Evolutionary conservation across 176 grass and related monocot species (phyloP).

Genomic region (Triticum dicoccoides): DNA sequence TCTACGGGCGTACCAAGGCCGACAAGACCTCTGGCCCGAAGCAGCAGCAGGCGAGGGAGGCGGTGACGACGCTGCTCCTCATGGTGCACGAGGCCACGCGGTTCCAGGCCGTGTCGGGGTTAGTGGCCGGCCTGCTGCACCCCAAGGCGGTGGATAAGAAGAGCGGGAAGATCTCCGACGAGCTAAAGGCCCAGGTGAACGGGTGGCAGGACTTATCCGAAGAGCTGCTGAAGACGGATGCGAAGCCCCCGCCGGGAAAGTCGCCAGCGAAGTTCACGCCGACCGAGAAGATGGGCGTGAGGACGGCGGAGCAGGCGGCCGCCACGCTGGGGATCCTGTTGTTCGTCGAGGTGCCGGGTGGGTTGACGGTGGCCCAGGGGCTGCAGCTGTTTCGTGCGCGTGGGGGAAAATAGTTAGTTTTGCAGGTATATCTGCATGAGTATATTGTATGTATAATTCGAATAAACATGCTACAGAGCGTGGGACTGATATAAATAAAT

Average conservation of each 20-base stretch:
- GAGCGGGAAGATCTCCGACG: not conserved
- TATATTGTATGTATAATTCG: no score
- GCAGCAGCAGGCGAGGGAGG: not conserved
- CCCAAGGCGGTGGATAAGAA: not conserved
- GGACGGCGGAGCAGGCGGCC: not conserved
- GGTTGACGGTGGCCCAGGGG: not conserved
- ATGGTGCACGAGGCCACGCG: not conserved
- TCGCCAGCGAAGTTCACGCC: not conserved
- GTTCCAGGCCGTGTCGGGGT: not conserved
- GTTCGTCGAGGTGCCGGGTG: not conserved
- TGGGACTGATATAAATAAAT: no score
- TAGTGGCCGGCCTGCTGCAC: not conserved
- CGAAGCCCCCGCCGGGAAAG: not conserved
- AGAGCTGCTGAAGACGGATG: not conserved
- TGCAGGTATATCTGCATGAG: no score
- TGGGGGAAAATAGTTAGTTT: not conserved
- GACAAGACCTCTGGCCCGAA: not conserved
- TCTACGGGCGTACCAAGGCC: not conserved
- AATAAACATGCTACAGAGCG: no score
- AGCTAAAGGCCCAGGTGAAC: slow-evolving; percentile 13
- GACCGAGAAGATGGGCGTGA: not conserved
- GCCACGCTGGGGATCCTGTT: slow-evolving; percentile 5
- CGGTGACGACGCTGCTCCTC: not conserved
- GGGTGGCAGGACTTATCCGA: slow-evolving; percentile 17
- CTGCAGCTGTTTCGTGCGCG: not conserved